Evolutionary conservation across 352 stramenopile species (phyloP), one percentile per base, ranked within the genome.

Genomic region (Phytophthora pini): DNA sequence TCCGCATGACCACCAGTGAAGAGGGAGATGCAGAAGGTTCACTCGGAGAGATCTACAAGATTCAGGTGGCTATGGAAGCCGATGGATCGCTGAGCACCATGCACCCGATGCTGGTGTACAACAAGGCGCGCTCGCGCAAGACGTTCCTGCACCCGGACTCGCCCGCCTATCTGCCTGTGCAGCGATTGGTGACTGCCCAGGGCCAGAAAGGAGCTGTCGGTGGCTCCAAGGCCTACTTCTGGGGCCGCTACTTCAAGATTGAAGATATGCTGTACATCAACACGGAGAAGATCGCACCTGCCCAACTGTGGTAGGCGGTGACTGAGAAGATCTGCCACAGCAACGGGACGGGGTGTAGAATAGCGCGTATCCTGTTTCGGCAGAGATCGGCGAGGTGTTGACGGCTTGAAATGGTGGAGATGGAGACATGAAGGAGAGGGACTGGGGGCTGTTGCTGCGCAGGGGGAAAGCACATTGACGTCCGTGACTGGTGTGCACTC

Each of bases 31-130:
- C 82, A 26, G 65, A 86, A n/a, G 86, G 85, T 20, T 82, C 79
- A 9, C 74, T 93, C 46, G 87, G 87, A 27, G 88, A 96, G 74
- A 93, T 96, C 76, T 96, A 96, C 78, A 96, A 96, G 78, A 94
- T 96, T 70, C 88, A 96, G 45, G 87, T 94, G 54, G 88, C 88
- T 12, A 73, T 93, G 68, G 78, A 87, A 44, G 64, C 72, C 1
- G 73, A 89, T 54, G 83, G 80, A 4, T 59, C 79, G 43, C 70
- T 90, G 10, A 91, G 83, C 58, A 90, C 73, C 39, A 83, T 85
- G 22, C 74, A 90, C 60, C 86, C 88, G 22, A 96, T 96, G 88
- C 80, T 96, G 44, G 85, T 96, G 52, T 96, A 96, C 74, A 96
- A 96, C 75, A 96, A 94, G 75, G 73, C 82, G 46, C 84, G 88